Evolutionary conservation across 1,139 yeast species (phyloP).

Genomic region (Hyphopichia pseudoburtonii): DNA sequence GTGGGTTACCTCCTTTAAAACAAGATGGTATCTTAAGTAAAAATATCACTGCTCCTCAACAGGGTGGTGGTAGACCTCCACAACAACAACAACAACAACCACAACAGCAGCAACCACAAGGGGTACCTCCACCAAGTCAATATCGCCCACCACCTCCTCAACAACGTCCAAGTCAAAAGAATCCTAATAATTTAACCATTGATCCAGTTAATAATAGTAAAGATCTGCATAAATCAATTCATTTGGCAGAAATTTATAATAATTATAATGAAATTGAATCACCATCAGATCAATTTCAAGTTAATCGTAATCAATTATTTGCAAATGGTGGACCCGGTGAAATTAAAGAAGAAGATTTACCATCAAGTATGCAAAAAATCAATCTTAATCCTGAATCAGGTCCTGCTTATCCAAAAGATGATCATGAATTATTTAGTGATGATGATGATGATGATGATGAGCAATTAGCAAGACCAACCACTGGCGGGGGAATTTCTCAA

Average conservation of each 20-base stretch:
- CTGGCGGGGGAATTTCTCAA: slow-evolving; percentile 19
- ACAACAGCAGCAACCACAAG: no score
- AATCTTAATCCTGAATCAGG: slow-evolving; percentile 18
- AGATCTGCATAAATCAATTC: slow-evolving; percentile 34
- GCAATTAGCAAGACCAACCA: slow-evolving; percentile 14
- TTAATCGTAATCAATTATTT: slow-evolving; percentile 28
- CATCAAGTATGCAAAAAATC: slow-evolving; percentile 30
- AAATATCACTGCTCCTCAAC: no score
- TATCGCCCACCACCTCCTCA: background rate
- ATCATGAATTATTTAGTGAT: slow-evolving; percentile 39
- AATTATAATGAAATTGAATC: slow-evolving; percentile 43
- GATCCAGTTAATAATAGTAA: slow-evolving; percentile 3
- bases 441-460: slow-evolving; percentile 22
- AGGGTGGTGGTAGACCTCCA: no score
- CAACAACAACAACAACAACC: no score
- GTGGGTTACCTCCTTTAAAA: background rate
- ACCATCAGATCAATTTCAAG: slow-evolving; percentile 43
- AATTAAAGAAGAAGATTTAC: slow-evolving; percentile 36
- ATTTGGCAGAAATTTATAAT: slow-evolving; percentile 47
- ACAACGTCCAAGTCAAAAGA: slow-evolving; percentile 5
- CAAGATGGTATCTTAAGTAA: background rate
- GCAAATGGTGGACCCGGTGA: slow-evolving; percentile 36
- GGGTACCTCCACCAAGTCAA: no score
- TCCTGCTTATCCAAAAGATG: slow-evolving; percentile 36
- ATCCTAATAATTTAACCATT: slow-evolving; percentile 13